phyloP scores from a whole-genome alignment of 352 stramenopile species.

The Phytophthora pseudosyringae region DNA sequence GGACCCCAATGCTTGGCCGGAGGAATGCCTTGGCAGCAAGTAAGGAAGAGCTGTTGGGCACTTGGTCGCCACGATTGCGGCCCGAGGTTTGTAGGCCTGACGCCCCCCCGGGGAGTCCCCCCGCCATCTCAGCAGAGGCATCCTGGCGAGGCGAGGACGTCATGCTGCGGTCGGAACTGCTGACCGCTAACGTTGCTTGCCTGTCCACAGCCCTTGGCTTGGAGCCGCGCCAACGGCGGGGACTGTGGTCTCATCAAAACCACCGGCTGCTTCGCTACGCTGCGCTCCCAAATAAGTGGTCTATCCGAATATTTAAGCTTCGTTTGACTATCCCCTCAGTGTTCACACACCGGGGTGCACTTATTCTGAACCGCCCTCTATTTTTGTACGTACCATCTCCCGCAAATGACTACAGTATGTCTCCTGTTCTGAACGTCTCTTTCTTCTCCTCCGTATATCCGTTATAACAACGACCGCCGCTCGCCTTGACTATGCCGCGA shows the following conservation, averaged over 20 bases:
- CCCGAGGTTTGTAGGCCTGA: neutral
- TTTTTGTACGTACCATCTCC: neutral
- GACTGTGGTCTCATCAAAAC: slow-evolving; percentile 21
- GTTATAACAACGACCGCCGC: neutral
- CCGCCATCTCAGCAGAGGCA: no score
- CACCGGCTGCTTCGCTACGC: slow-evolving; percentile 11
- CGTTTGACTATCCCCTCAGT: neutral
- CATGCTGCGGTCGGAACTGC: slow-evolving; percentile 26
- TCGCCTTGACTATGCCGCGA: slow-evolving; percentile 11
- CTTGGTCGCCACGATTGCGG: slow-evolving; percentile 10
- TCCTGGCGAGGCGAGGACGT: slow-evolving; percentile 17
- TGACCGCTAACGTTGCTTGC: slow-evolving; percentile 24
- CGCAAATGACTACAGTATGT: slow-evolving; percentile 15
- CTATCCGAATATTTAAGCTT: neutral
- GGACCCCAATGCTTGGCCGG: slow-evolving; percentile 21
- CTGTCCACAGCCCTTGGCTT: slow-evolving; percentile 26
- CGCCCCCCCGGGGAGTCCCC: no score
- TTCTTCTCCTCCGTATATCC: slow-evolving; percentile 15
- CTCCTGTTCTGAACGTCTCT: slow-evolving; percentile 10
- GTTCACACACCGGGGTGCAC: neutral
- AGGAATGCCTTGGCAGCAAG: slow-evolving; percentile 18
- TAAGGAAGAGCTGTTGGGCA: slow-evolving; percentile 31
- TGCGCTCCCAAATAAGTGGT: neutral
- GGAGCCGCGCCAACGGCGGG: neutral
- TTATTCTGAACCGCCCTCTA: slow-evolving; percentile 1